Evolutionary conservation across 2,329 filamentous ascomycete genomes (phyloP).

Genomic region (Fusarium burgessii): DNA sequence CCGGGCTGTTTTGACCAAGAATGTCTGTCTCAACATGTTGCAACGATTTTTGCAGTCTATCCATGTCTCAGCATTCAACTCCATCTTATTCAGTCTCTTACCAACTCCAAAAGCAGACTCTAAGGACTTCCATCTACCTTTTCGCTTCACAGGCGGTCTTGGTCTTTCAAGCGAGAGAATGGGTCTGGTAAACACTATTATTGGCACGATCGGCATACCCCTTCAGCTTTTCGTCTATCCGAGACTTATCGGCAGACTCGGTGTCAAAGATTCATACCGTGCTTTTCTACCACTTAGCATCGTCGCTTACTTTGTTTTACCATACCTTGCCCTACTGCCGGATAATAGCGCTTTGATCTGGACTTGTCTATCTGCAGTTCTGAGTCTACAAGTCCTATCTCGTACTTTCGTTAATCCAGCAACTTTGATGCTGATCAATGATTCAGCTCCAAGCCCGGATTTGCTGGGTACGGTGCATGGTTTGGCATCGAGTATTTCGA

Average conservation of each 20-base stretch:
- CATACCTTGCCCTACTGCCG: constrained; percentile 69
- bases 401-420: constrained; percentile 75
- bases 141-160: constrained; percentile 79
- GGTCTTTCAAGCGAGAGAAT: constrained; percentile 78
- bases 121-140: constrained; percentile 58
- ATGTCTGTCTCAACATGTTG: constrained; percentile 67
- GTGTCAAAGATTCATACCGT: constrained; percentile 25
- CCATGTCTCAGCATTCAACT: constrained; percentile 81
- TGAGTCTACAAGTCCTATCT: constrained; percentile 77
- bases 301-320: constrained; percentile 74
- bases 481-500: constrained; percentile 63
- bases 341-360: constrained; percentile 4
- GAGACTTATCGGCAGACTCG: constrained; percentile 21
- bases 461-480: constrained; percentile 70
- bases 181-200: constrained; percentile 81
- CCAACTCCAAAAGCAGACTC: constrained; percentile 74
- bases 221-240: constrained; percentile 56
- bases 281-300: constrained; percentile 60
- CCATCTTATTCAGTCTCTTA: constrained; percentile 81
- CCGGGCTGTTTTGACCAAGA: constrained; percentile 66
- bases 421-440: constrained; percentile 70
- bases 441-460: constrained; percentile 69
- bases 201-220: constrained; percentile 80
- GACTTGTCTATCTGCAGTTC: constrained; percentile 56
- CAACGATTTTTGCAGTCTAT: constrained; percentile 77